These are phyloP conservation scores for Suhomyces xylopsoci DNA, from an alignment of 805 yeast species.

Conservation along the genomic window DNA sequence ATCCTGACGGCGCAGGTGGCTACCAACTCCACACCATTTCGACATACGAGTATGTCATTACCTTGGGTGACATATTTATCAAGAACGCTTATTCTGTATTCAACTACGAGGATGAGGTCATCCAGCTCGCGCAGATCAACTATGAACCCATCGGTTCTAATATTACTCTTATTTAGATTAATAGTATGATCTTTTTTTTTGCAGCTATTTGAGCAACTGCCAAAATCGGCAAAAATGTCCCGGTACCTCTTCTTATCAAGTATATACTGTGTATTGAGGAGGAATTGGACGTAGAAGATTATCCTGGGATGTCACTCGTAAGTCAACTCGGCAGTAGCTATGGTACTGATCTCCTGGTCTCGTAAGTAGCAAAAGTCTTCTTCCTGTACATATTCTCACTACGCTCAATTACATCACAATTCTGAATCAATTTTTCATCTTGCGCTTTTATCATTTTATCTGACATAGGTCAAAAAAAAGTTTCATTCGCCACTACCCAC, in stretches of 20 bases:
- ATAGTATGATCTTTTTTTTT: not conserved
- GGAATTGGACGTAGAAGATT: not conserved
- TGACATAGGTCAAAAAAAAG: not conserved
- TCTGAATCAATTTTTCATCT: not conserved
- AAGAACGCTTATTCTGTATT: constrained; percentile 23
- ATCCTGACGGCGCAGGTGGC: not conserved
- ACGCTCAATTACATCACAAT: not conserved
- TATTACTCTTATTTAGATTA: not conserved
- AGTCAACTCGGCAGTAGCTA: not conserved
- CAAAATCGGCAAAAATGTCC: not conserved
- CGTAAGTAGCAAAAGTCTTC: not conserved
- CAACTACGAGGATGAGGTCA: constrained; percentile 21
- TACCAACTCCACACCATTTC: not conserved
- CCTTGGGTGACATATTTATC: constrained; percentile 26
- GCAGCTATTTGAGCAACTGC: not conserved
- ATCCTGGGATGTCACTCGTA: not conserved
- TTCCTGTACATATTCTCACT: not conserved
- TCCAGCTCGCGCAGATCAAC: constrained; percentile 22
- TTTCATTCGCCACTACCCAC: not conserved
- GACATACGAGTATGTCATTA: constrained; percentile 3
- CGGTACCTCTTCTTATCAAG: not conserved
- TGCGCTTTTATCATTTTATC: not conserved
- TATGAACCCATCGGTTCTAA: not conserved
- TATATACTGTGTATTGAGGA: not conserved
- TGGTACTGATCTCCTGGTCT: too few relatives aligned